Conservation (phyloP, 768 basidiomycete genomes). For the Polyporus arcularius region DNA sequence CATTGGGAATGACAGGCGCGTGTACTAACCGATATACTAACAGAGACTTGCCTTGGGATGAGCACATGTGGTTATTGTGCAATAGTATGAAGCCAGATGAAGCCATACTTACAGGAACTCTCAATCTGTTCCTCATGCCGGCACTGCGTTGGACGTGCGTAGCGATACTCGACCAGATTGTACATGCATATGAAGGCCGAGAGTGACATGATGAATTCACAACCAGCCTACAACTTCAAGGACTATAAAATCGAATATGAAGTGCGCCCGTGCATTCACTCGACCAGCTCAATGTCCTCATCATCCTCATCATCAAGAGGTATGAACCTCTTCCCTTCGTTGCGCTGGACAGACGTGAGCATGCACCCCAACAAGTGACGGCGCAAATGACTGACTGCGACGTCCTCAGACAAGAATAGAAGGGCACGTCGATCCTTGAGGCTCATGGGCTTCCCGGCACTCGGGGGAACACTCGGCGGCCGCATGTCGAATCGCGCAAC, state of each 20-base stretch:
- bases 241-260: background rate
- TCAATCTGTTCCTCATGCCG: no score
- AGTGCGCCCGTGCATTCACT: background rate
- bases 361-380: background rate
- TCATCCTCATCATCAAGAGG: constrained; percentile 32
- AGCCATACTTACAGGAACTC: no score
- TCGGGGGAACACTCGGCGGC: background rate
- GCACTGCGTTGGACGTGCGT: no score
- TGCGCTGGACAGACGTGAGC: constrained; percentile 7
- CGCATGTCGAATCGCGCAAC: background rate
- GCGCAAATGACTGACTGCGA: constrained; percentile 4
- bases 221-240: no score
- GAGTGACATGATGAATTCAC: no score
- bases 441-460: constrained; percentile 25
- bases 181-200: no score
- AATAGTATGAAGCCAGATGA: no score
- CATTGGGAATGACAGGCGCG: constrained; percentile 23
- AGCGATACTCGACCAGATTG: background rate
- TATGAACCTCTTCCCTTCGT: constrained; percentile 32
- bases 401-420: background rate
- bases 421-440: constrained; percentile 24
- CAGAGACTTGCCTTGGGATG: constrained; percentile 2
- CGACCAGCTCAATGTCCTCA: constrained; percentile 8
- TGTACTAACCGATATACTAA: constrained; percentile 29
- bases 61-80: no score